These are phyloP conservation scores for Porcisia hertigi DNA, from an alignment of 208 protist species.

Conservation along the genomic window DNA sequence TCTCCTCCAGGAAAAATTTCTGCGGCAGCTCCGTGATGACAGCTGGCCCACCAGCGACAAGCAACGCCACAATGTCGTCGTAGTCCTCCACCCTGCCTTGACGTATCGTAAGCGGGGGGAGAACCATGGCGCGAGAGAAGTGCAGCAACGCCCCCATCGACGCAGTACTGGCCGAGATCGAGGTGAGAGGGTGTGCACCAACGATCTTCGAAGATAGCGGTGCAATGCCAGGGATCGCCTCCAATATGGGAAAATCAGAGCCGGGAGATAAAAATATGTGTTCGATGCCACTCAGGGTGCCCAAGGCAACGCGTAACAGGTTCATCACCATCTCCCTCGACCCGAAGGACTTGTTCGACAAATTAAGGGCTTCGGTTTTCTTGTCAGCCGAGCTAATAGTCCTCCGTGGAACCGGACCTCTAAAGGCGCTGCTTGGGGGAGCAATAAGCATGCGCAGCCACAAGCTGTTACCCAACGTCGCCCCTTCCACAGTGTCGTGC, in stretches of 20 bases:
- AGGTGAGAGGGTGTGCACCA: background rate
- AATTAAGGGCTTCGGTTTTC: background rate
- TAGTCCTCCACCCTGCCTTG: conserved; percentile 88
- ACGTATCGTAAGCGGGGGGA: conserved; percentile 66
- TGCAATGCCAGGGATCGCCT: conserved; percentile 2
- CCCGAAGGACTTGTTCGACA: conserved; percentile 14
- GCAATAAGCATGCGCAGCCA: conserved; percentile 71
- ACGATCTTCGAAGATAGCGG: conserved; percentile 1
- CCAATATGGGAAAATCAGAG: conserved; percentile 7
- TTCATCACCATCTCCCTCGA: conserved; percentile 34
- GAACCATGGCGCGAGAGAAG: conserved; percentile 34
- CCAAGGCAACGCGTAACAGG: conserved; percentile 49
- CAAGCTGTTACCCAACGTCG: conserved; percentile 54
- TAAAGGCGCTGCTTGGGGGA: conserved; percentile 32
- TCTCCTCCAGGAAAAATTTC: conserved; percentile 88
- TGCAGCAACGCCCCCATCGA: conserved; percentile 27
- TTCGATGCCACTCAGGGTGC: conserved; percentile 38
- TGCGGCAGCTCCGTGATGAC: conserved; percentile 73
- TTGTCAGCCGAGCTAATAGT: background rate
- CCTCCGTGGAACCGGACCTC: background rate
- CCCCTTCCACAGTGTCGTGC: conserved; percentile 1
- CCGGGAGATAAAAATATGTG: conserved; percentile 41
- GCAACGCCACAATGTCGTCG: conserved; percentile 84
- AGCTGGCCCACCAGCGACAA: conserved; percentile 55
- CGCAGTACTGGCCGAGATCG: background rate